phyloP scores from a whole-genome alignment of 2,329 filamentous ascomycete species.

The Exophiala mesophila region DNA sequence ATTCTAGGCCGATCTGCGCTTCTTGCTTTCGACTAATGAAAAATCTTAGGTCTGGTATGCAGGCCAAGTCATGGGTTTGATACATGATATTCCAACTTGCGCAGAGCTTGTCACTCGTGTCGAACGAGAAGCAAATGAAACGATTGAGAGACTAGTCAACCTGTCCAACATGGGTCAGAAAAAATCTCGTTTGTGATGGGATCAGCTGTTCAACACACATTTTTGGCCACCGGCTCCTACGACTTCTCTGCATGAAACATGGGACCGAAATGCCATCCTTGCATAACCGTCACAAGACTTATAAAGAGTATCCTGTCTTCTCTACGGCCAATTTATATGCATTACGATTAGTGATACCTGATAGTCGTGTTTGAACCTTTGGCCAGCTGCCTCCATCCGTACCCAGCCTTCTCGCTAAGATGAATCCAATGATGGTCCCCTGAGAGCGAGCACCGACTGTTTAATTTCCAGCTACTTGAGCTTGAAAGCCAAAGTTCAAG shows the following conservation, averaged over 20 bases:
- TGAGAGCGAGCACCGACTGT: slow-evolving; percentile 45
- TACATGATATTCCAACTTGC: slow-evolving; percentile 1
- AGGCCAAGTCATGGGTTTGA: slow-evolving; percentile 2
- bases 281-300: not conserved
- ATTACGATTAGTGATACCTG: slow-evolving; percentile 8
- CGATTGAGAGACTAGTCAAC: not conserved
- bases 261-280: no score
- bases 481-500: slow-evolving; percentile 38
- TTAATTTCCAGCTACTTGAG: slow-evolving; percentile 27
- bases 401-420: slow-evolving; percentile 29
- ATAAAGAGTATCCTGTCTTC: slow-evolving; percentile 22
- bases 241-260: no score
- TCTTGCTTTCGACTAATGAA: no score
- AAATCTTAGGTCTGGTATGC: slow-evolving; percentile 2
- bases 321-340: slow-evolving; percentile 23
- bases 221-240: no score
- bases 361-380: slow-evolving; percentile 18
- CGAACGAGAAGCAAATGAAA: not conserved
- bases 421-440: slow-evolving; percentile 40
- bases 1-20: no score
- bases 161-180: not conserved
- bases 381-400: slow-evolving; percentile 13
- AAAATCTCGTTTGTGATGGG: not conserved
- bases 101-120: not conserved
- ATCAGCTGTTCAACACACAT: no score